Percentiles rank a stretch among this genome's conserved stretches.
Evolutionary conservation across 805 yeast genomes (phyloP).

Genomic region (Zygoascus bituminiphila): DNA sequence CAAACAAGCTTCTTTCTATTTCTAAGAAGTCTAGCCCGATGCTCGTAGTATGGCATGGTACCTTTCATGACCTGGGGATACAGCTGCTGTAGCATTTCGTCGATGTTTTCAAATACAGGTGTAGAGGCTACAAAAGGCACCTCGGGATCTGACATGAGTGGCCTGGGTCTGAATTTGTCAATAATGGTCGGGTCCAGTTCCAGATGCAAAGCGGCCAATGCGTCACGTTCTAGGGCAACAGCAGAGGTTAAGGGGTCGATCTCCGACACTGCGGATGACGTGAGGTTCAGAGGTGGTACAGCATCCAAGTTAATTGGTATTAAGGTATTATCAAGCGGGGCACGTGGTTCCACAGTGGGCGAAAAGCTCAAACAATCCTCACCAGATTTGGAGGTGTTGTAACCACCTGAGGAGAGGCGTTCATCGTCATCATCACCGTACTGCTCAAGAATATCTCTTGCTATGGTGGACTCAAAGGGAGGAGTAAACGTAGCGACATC

Average conservation of each 20-base stretch:
- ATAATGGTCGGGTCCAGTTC: constrained; percentile 15
- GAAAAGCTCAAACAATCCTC: not conserved
- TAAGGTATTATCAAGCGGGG: constrained; percentile 7
- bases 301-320: constrained; percentile 17
- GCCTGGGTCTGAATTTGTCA: constrained; percentile 18
- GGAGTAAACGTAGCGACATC: not conserved
- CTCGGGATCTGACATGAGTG: constrained; percentile 20
- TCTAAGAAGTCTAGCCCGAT: constrained; percentile 15
- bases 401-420: no score
- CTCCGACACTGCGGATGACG: not conserved
- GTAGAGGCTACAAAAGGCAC: constrained; percentile 18
- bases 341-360: constrained; percentile 3
- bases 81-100: constrained; percentile 14
- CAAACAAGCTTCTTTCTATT: constrained; percentile 17
- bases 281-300: constrained; percentile 11
- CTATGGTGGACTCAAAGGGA: not conserved
- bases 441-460: not conserved
- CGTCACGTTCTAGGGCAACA: constrained; percentile 8
- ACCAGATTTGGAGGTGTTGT: not conserved
- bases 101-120: constrained; percentile 18
- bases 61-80: constrained; percentile 16
- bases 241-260: constrained; percentile 10
- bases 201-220: constrained; percentile 12
- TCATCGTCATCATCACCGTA: not conserved
- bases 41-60: constrained; percentile 11